Conservation (phyloP, 1,139 yeast genomes). For the Blastobotrys elegans region DNA sequence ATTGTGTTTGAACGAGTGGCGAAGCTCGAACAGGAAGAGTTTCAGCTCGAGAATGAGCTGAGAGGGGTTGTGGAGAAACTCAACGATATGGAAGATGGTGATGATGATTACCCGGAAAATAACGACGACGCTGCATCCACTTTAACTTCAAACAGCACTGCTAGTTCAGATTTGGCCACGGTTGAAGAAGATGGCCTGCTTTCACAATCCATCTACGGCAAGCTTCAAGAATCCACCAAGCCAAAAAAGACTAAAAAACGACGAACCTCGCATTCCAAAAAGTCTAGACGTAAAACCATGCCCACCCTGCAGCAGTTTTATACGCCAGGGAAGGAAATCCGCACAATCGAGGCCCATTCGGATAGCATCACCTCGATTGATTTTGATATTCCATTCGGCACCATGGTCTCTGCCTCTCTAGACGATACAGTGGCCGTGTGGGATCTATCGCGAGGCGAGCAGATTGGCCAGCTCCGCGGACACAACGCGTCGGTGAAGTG, state of each 20-base stretch:
- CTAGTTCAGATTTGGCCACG: not conserved
- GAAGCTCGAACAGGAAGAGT: constrained; percentile 53
- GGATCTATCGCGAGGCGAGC: constrained; percentile 58
- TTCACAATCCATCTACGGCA: constrained; percentile 39
- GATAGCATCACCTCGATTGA: constrained; percentile 52
- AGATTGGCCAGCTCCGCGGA: constrained; percentile 29
- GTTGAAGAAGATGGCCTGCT: constrained; percentile 22
- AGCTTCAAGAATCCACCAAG: constrained; percentile 26
- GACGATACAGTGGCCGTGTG: constrained; percentile 83
- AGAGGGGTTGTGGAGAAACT: constrained; percentile 35
- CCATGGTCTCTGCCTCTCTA: constrained; percentile 68
- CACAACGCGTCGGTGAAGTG: constrained; percentile 50
- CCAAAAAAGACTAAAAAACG: constrained; percentile 9
- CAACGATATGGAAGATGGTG: constrained; percentile 7
- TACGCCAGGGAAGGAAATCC: constrained; percentile 51
- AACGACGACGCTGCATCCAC: not conserved
- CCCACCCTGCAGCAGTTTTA: constrained; percentile 61
- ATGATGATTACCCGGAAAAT: not conserved
- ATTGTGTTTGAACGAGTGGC: constrained; percentile 54
- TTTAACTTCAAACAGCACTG: not conserved
- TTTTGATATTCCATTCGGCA: constrained; percentile 67
- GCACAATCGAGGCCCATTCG: constrained; percentile 49
- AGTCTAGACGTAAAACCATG: constrained; percentile 43
- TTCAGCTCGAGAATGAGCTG: constrained; percentile 45
- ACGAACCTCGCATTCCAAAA: constrained; percentile 9